Conservation (phyloP, 805 yeast species). For the Clavispora vitiphila region DNA sequence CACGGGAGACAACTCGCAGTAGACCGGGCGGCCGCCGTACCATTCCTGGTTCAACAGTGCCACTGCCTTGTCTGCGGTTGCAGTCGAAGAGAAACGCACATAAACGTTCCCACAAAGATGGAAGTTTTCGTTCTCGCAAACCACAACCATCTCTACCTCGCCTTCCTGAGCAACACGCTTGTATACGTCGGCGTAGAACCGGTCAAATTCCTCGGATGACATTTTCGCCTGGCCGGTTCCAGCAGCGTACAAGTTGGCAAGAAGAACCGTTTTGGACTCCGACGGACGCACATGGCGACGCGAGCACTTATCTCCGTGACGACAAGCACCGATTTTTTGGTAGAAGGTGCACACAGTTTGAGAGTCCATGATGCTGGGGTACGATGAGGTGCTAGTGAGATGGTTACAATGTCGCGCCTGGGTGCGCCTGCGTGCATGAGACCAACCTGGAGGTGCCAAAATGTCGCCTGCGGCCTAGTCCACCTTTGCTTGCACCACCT, state of each 20-base stretch:
- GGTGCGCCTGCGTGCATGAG: no score
- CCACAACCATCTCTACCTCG: constrained; percentile 54
- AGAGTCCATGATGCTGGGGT: constrained; percentile 9
- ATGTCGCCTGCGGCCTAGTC: no score
- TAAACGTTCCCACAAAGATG: constrained; percentile 87
- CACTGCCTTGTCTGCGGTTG: constrained; percentile 57
- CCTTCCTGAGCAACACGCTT: constrained; percentile 51
- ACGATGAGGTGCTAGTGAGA: background rate
- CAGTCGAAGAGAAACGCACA: constrained; percentile 50
- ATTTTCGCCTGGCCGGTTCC: constrained; percentile 27
- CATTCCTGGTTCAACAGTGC: constrained; percentile 69
- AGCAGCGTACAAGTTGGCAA: constrained; percentile 62
- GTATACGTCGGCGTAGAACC: constrained; percentile 68
- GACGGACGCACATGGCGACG: constrained; percentile 66
- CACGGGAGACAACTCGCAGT: constrained; percentile 76
- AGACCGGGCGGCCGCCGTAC: constrained; percentile 76
- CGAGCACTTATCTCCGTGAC: constrained; percentile 88
- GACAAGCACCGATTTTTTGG: constrained; percentile 82
- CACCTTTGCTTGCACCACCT: no score
- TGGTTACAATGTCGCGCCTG: background rate
- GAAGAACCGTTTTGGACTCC: constrained; percentile 57
- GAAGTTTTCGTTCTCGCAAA: constrained; percentile 78
- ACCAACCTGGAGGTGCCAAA: no score
- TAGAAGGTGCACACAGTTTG: constrained; percentile 51
- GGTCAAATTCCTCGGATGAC: constrained; percentile 44